Evolutionary conservation across 331 rosid genomes (phyloP).

Genomic region (Rosa hybrid): DNA sequence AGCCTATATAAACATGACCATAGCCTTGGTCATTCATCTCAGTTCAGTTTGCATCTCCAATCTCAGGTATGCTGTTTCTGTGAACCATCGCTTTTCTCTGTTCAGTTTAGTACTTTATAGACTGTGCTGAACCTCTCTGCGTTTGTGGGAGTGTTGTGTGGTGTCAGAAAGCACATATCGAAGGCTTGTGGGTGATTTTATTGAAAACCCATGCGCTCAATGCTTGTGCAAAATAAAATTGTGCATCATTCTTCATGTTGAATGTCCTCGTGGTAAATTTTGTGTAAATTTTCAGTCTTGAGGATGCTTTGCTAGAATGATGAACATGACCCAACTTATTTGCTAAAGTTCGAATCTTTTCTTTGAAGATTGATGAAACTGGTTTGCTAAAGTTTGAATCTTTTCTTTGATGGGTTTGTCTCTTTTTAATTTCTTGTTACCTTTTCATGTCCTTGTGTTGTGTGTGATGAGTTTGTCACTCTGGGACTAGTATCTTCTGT

Average conservation of each 20-base stretch:
- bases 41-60: slow-evolving; percentile 2
- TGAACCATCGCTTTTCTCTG: neutral
- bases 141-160: neutral
- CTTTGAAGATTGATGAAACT: neutral
- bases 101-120: neutral
- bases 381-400: neutral
- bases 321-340: slow-evolving; percentile 33
- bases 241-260: slow-evolving; percentile 28
- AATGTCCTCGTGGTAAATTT: slow-evolving; percentile 35
- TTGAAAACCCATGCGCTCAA: slow-evolving; percentile 64
- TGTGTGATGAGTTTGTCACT: neutral
- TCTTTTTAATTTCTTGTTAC: neutral
- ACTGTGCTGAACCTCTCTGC: neutral
- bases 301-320: slow-evolving; percentile 46
- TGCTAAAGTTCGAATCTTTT: neutral
- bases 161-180: slow-evolving; percentile 68
- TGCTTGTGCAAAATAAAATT: slow-evolving; percentile 60
- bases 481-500: neutral
- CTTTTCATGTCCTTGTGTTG: neutral
- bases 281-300: slow-evolving; percentile 18
- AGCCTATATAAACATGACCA: slow-evolving; percentile 25
- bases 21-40: slow-evolving; percentile 8
- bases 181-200: slow-evolving; percentile 56
- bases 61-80: neutral
- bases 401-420: neutral